Evolutionary conservation across 106 monocot species (phyloP).

Genomic region (Dendrobium chrysotoxum): DNA sequence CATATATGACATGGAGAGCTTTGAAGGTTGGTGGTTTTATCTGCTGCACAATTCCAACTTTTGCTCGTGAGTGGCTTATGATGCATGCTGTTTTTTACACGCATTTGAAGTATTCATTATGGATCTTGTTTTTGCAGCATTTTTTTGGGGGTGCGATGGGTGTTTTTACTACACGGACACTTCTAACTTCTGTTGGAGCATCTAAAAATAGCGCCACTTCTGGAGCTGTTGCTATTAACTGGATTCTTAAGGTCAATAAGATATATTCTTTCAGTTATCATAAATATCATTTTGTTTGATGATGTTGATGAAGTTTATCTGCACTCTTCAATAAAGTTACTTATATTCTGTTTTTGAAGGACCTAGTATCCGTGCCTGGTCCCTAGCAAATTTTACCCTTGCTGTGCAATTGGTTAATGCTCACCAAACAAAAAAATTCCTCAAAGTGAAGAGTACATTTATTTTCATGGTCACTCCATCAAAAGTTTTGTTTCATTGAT

Average conservation of each 20-base stretch:
- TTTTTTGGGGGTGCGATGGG: constrained; percentile 99
- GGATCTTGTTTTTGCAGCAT: constrained; percentile 39
- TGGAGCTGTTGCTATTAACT: constrained; percentile 98
- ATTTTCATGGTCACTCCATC: background rate
- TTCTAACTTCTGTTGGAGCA: constrained; percentile 88
- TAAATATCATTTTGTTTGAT: background rate
- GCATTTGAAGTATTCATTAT: background rate
- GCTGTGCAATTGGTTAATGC: too few species aligned
- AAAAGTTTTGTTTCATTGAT: background rate
- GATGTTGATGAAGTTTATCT: background rate
- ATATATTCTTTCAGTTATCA: background rate
- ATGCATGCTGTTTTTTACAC: background rate
- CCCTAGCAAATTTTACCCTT: background rate
- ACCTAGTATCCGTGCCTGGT: background rate
- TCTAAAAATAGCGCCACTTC: constrained; percentile 62
- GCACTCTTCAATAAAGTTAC: background rate
- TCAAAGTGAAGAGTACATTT: background rate
- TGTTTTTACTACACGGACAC: constrained; percentile 83
- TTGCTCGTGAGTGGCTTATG: background rate
- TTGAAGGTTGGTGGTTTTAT: constrained; percentile 54
- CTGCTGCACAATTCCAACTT: background rate
- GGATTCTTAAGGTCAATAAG: constrained; percentile 87
- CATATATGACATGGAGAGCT: constrained; percentile 99
- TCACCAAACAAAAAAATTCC: too few species aligned
- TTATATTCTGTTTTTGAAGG: background rate